Percentiles rank a stretch among this genome's conserved stretches.
These are phyloP conservation scores for Solanum verrucosum DNA, from an alignment of 257 asterid species.

Conservation along the genomic window DNA sequence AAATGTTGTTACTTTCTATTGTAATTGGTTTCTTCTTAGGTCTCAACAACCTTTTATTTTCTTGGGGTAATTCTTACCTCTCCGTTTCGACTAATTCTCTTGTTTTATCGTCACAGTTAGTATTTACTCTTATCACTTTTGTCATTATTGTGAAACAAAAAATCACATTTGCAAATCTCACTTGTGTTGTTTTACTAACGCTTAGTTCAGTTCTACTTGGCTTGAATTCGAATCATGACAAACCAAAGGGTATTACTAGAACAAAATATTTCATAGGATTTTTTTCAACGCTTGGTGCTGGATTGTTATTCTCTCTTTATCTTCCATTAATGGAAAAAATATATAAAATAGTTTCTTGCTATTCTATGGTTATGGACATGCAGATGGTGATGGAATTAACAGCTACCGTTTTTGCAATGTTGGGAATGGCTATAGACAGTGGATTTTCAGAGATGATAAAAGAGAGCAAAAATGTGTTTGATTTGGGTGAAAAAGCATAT, in stretches of 20 bases:
- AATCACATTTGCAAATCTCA: slow-evolving; percentile 15
- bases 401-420: slow-evolving; percentile 45
- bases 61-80: background rate
- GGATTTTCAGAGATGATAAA: slow-evolving; percentile 31
- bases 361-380: slow-evolving; percentile 76
- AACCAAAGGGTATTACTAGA: slow-evolving; percentile 20
- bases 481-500: slow-evolving; percentile 38
- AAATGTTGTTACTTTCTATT: background rate
- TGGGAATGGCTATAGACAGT: slow-evolving; percentile 27
- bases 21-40: background rate
- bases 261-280: slow-evolving; percentile 37
- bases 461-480: slow-evolving; percentile 34
- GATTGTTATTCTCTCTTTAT: slow-evolving; percentile 49
- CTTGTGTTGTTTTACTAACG: slow-evolving; percentile 53
- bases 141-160: background rate
- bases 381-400: slow-evolving; percentile 52
- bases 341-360: slow-evolving; percentile 37
- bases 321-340: slow-evolving; percentile 60
- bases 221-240: slow-evolving; percentile 32
- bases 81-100: background rate
- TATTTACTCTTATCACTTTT: background rate
- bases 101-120: background rate
- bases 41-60: background rate
- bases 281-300: slow-evolving; percentile 45
- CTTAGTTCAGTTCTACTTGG: slow-evolving; percentile 45